A percentile compares a stretch with the other conserved stretches of the same genome.
These are phyloP conservation scores for Entoloma clypeatum DNA, from an alignment of 1,284 basidiomycete genomes.

Conservation along the genomic window DNA sequence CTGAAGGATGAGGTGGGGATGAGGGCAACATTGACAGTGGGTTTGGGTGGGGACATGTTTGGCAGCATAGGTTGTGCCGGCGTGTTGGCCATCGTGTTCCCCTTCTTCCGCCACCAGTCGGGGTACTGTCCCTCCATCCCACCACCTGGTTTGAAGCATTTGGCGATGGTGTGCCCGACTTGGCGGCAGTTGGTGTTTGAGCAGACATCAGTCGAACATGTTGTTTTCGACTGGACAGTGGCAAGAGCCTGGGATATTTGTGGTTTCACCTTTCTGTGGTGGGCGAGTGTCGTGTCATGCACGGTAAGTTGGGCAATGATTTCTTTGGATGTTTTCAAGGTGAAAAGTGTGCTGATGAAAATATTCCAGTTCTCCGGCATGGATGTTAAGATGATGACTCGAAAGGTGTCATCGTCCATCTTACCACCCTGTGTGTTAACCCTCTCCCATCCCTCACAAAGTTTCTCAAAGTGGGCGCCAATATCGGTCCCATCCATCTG, in stretches of 20 bases:
- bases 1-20: not conserved
- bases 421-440: not conserved
- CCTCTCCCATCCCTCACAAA: not conserved
- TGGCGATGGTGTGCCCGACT: slow-evolving; percentile 8
- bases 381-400: not conserved
- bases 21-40: not conserved
- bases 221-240: slow-evolving; percentile 1
- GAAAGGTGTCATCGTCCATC: slow-evolving; percentile 2
- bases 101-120: slow-evolving; percentile 11
- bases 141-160: slow-evolving; percentile 16
- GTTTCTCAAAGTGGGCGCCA: slow-evolving; percentile 2
- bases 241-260: not conserved
- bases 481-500: slow-evolving; percentile 1
- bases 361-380: not conserved
- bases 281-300: not conserved
- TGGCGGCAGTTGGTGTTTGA: slow-evolving; percentile 2
- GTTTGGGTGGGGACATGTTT: not conserved
- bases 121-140: slow-evolving; percentile 18
- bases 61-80: not conserved
- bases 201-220: not conserved
- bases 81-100: not conserved
- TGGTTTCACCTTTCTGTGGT: not conserved
- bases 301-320: slow-evolving; percentile 1
- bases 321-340: not conserved
- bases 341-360: not conserved